Base-by-base conservation (phyloP, 176 grass and related monocot species). In the Rhynchospora tenuis region DNA sequence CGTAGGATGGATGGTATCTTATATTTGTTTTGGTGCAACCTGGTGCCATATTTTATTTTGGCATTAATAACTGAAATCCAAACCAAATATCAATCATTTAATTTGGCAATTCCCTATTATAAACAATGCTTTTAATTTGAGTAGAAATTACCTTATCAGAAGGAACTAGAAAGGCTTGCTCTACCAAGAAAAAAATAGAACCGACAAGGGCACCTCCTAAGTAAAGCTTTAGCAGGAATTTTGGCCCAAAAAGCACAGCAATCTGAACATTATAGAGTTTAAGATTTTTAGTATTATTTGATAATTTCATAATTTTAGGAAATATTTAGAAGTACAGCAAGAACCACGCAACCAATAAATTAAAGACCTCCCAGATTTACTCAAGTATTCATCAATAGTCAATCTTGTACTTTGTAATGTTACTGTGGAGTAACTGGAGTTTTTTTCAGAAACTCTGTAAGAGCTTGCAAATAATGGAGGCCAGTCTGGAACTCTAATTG, bases 181-280 rank as follows among this genome's bases (percentile, higher is more conserved):
- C 71, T 60, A 88, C 46, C 78, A 98, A 89, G 90, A 88, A 98
- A 76, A 91, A 93, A 75, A 90, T 16, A 0, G 92, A 94, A 85
- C 95, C 95, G 80, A 72, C 42, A 88, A 98, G 86, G 16, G 95
- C 92, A 76, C 95, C 95, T 82, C 80, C 92, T 68, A 90, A 28
- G 24, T 94, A 98, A 74, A 98, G 60, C 52, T 91, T 88, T 65
- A 98, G 80, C 64, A 98, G 84, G 83, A 94, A 98, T 54, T 90
- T 66, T 79, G 95, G 89, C 62, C 95, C 92, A 81, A 98, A 91
- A 46, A 79, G 20, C 14, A 31, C 88, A 48, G 85, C 78, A 80
- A 98, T 93, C 95, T 98, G 90, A 71, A 63, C 22, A 74, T 74
- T 50, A 69, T 3, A 74, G 15, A 74, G 66, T 70, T 74, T 51